Evolutionary conservation across 805 yeast genomes (phyloP).

Genomic region (Scheffersomyces coipomensis): DNA sequence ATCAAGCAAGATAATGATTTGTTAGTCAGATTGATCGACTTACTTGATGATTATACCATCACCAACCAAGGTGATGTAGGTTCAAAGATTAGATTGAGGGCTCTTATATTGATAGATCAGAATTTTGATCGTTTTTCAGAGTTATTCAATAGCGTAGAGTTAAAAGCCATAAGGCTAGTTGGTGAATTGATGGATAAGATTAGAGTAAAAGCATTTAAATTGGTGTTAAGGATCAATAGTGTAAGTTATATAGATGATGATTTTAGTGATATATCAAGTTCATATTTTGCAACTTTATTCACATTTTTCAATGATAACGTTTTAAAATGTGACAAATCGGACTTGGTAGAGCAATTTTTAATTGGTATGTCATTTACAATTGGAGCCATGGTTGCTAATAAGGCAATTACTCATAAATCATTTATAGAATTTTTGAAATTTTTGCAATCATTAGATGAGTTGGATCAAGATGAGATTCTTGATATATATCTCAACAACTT

Average conservation of each 20-base stretch:
- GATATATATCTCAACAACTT: not conserved
- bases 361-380: not conserved
- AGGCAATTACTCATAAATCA: slow-evolving; percentile 34
- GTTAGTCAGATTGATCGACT: slow-evolving; percentile 18
- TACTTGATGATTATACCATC: slow-evolving; percentile 72
- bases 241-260: too few relatives aligned
- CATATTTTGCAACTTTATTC: slow-evolving; percentile 23
- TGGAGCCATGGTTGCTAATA: slow-evolving; percentile 1
- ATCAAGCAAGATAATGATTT: slow-evolving; percentile 2
- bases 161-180: slow-evolving; percentile 51
- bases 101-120: slow-evolving; percentile 38
- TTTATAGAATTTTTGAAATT: slow-evolving; percentile 34
- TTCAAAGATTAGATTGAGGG: slow-evolving; percentile 58
- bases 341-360: not conserved
- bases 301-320: slow-evolving; percentile 12
- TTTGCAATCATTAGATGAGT: not conserved
- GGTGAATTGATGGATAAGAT: slow-evolving; percentile 64
- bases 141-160: slow-evolving; percentile 14
- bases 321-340: not conserved
- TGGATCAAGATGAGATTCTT: not conserved
- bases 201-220: slow-evolving; percentile 38
- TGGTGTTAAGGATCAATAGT: slow-evolving; percentile 16
- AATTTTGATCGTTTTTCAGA: slow-evolving; percentile 14
- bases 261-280: not conserved
- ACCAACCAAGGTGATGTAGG: slow-evolving; percentile 94